phyloP scores from a whole-genome alignment of 176 grass and related monocot species.

The Triticum timopheevii region DNA sequence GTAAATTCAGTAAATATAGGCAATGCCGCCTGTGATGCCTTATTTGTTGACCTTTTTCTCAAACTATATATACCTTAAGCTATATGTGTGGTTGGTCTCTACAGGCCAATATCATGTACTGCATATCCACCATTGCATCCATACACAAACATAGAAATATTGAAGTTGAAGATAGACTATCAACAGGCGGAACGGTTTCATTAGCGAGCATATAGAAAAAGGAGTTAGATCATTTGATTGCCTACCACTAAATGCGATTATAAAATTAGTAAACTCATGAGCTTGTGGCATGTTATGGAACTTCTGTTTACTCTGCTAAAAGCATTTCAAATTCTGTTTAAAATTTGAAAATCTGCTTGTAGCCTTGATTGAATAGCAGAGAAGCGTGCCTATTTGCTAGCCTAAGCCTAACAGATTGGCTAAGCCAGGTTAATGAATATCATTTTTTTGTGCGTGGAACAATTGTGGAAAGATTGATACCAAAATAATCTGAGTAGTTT shows the following conservation, averaged over 20 bases:
- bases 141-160: conserved; percentile 10
- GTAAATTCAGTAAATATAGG: conserved; percentile 6
- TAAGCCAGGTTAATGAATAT: background rate
- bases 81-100: background rate
- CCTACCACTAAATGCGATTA: background rate
- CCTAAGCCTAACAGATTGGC: too few relatives aligned
- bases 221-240: background rate
- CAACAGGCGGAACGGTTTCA: background rate
- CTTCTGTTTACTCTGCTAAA: background rate
- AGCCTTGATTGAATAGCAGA: background rate
- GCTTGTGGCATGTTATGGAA: conserved; percentile 6
- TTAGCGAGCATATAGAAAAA: background rate
- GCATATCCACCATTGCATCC: background rate
- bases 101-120: conserved; percentile 5
- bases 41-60: background rate
- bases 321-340: background rate
- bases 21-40: background rate
- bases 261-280: conserved; percentile 4
- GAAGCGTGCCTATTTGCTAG: conserved; percentile 3
- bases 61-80: background rate
- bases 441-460: background rate
- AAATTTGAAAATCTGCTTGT: background rate
- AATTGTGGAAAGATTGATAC: background rate
- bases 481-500: background rate
- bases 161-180: conserved; percentile 2